A percentile compares a stretch with the other conserved stretches of the same genome.
Evolutionary conservation across 192 early-diverging fungal species (phyloP).

Genomic region (Coemansia sp.): DNA sequence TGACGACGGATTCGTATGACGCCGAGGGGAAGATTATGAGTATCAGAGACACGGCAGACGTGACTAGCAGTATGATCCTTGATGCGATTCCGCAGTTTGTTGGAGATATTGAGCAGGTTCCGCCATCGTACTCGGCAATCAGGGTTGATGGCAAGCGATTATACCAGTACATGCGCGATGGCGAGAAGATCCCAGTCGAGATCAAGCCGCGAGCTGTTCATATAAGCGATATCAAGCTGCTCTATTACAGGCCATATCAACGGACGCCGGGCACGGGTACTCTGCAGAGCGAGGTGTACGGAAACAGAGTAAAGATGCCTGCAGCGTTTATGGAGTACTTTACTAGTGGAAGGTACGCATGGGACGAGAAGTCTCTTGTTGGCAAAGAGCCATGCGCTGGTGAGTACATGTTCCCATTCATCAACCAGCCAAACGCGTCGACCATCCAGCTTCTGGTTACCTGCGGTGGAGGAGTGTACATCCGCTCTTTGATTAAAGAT

Average conservation of each 20-base stretch:
- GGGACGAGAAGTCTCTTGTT: neutral
- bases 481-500: slow-evolving; percentile 71
- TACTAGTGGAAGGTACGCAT: slow-evolving; percentile 13
- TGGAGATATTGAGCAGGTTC: slow-evolving; percentile 62
- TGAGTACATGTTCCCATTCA: slow-evolving; percentile 20
- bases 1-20: slow-evolving; percentile 63
- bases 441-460: slow-evolving; percentile 60
- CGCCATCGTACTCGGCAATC: slow-evolving; percentile 73
- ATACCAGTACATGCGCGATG: slow-evolving; percentile 70
- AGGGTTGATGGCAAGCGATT: slow-evolving; percentile 67
- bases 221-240: slow-evolving; percentile 23
- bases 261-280: neutral
- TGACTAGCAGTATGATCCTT: slow-evolving; percentile 47
- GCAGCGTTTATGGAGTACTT: slow-evolving; percentile 19
- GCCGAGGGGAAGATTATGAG: slow-evolving; percentile 56
- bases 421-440: slow-evolving; percentile 32
- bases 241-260: slow-evolving; percentile 13
- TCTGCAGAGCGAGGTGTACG: neutral
- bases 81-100: slow-evolving; percentile 55
- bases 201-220: slow-evolving; percentile 23
- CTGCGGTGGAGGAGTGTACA: slow-evolving; percentile 72
- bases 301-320: slow-evolving; percentile 21
- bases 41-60: slow-evolving; percentile 24
- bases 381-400: slow-evolving; percentile 10
- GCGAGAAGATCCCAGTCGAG: slow-evolving; percentile 15